Percentiles rank a stretch among this genome's conserved stretches.
Evolutionary conservation across 768 basidiomycete genomes (phyloP).

Genomic region (Ephemerocybe angulata): DNA sequence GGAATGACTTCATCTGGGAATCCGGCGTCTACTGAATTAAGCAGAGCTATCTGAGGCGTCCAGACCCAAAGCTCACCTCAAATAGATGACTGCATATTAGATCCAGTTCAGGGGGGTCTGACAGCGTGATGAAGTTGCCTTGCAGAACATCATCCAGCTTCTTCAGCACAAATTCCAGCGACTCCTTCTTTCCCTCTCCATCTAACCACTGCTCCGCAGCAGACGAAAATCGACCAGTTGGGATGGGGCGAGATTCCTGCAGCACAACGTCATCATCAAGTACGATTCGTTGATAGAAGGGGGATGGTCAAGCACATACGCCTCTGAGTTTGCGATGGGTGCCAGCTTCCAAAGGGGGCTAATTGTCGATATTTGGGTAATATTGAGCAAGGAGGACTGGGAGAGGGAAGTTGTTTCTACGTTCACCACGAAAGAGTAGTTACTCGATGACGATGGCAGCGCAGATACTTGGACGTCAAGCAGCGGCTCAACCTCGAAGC

Average conservation of each 20-base stretch:
- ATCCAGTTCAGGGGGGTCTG: slow-evolving; percentile 13
- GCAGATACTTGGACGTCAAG: slow-evolving; percentile 50
- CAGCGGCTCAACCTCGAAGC: slow-evolving; percentile 58
- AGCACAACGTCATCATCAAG: slow-evolving; percentile 4
- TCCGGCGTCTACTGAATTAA: slow-evolving; percentile 4
- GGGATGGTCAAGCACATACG: slow-evolving; percentile 38
- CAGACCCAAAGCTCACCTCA: slow-evolving; percentile 5
- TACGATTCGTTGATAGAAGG: not conserved
- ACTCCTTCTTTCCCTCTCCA: slow-evolving; percentile 13
- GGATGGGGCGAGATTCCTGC: slow-evolving; percentile 11
- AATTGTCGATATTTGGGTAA: slow-evolving; percentile 59
- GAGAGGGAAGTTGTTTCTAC: slow-evolving; percentile 55
- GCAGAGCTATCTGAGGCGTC: not conserved
- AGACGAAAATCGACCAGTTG: slow-evolving; percentile 11
- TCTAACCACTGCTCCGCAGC: slow-evolving; percentile 13
- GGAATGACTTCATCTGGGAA: slow-evolving; percentile 18
- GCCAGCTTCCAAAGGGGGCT: slow-evolving; percentile 68
- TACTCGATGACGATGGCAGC: slow-evolving; percentile 46
- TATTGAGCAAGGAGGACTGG: slow-evolving; percentile 33
- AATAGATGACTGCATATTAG: slow-evolving; percentile 13
- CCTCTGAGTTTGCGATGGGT: slow-evolving; percentile 29
- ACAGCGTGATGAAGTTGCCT: slow-evolving; percentile 2
- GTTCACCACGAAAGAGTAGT: slow-evolving; percentile 49
- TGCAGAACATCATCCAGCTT: slow-evolving; percentile 9
- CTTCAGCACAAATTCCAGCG: slow-evolving; percentile 9